These are phyloP conservation scores for Malus hybrid DNA, from an alignment of 331 rosid genomes.

Conservation along the genomic window DNA sequence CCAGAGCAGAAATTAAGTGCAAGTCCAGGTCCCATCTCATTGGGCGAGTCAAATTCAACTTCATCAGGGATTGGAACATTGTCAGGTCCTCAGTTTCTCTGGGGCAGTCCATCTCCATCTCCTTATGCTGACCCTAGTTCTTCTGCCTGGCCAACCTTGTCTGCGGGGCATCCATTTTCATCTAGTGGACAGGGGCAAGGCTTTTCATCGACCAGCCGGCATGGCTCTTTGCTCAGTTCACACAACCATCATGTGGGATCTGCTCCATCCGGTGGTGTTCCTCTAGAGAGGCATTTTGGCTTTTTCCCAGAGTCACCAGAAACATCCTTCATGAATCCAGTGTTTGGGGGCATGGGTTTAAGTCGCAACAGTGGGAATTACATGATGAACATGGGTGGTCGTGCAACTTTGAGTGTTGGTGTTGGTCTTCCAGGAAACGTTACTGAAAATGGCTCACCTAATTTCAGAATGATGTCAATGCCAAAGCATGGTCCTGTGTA, in stretches of 20 bases:
- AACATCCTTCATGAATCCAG: constrained; percentile 49
- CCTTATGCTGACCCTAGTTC: constrained; percentile 59
- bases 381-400: constrained; percentile 53
- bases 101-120: constrained; percentile 87
- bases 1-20: constrained; percentile 57
- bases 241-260: constrained; percentile 75
- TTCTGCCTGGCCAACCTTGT: constrained; percentile 63
- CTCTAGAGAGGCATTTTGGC: constrained; percentile 66
- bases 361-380: constrained; percentile 49
- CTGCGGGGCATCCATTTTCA: constrained; percentile 53
- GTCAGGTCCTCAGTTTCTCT: constrained; percentile 90
- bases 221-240: constrained; percentile 53
- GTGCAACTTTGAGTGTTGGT: constrained; percentile 41
- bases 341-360: constrained; percentile 36
- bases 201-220: constrained; percentile 41
- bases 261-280: constrained; percentile 82
- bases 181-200: constrained; percentile 72
- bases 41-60: constrained; percentile 48
- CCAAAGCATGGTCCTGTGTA: constrained; percentile 61
- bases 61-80: constrained; percentile 68
- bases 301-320: constrained; percentile 79
- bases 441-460: constrained; percentile 57
- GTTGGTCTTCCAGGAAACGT: constrained; percentile 58
- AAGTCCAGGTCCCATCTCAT: constrained; percentile 56
- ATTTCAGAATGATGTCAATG: constrained; percentile 67